Conservation (phyloP, 495 filamentous ascomycete species). For the Penicillium roqueforti region DNA sequence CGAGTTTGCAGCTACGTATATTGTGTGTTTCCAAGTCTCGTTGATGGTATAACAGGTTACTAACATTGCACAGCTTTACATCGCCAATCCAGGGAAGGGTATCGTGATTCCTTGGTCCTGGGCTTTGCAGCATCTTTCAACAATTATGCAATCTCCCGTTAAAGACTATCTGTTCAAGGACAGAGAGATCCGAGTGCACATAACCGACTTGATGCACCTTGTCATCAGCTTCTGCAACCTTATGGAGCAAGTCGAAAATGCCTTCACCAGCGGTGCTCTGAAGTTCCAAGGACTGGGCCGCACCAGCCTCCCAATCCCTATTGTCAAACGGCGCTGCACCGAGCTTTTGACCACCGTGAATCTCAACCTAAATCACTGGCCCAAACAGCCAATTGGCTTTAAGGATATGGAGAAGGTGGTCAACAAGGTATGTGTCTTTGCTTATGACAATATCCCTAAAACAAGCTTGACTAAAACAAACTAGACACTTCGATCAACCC, state of each 20-base stretch:
- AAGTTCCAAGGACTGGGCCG: conserved; percentile 1
- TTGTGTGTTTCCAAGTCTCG: neutral
- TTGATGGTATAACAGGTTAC: neutral
- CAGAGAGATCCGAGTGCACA: neutral
- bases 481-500: neutral
- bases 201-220: neutral
- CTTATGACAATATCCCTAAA: neutral
- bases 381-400: neutral
- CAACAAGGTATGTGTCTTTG: neutral
- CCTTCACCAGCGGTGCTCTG: neutral
- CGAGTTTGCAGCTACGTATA: conserved; percentile 3
- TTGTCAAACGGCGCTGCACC: conserved; percentile 7
- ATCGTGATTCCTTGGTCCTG: conserved; percentile 13
- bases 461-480: neutral
- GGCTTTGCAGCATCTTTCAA: conserved; percentile 8
- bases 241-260: neutral
- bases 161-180: neutral
- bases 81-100: conserved; percentile 6
- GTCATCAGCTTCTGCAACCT: neutral
- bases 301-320: neutral
- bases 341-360: conserved; percentile 10
- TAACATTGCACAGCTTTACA: conserved; percentile 7
- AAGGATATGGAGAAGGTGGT: neutral
- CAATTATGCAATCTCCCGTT: neutral
- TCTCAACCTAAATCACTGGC: conserved; percentile 10